Base-by-base conservation (phyloP, 257 asterid species). In the Ocimum tenuiflorum region DNA sequence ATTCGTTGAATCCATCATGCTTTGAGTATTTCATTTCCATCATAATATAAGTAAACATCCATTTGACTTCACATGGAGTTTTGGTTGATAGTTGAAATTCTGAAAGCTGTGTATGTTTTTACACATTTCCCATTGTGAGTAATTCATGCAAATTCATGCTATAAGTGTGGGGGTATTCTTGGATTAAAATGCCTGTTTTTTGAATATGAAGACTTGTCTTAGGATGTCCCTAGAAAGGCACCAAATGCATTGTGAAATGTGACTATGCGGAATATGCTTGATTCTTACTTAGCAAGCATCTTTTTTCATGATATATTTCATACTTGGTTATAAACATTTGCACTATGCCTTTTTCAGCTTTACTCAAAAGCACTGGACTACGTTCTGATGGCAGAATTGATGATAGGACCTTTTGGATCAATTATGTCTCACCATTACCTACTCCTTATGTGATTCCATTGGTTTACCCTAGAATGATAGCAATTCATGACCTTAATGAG, bases 401-500 rank as follows among this genome's bases (percentile, higher is more conserved):
- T 64, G 96, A 88, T 73, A 83, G 94, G 78, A 88, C 97, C 74
- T 87, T 74, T 70, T 94, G 99, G 99, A 86, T 86, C 67, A 88
- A 81, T 81, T 76, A 90, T 48, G 95, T 88, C 67, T 84, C 88
- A 57, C 82, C 91, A 39, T 86, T 94, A 69, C 85, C 99, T 27
- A 78, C 89, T 66, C 84, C 96, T 67, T 77, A 88, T 78, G 94
- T 87, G 63, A 85, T 94, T 69, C 96, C 97, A 12, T 81, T 88
- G 72, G 99, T 94, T 53, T 94, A 86, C 74, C 99, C 99, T 43
- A 83, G 99, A 78, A 79, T 94, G 94, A 80, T 94, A 45, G 79
- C 95, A 39, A 77, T 94, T 80, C 97, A 94, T 63, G 89, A 94
- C 66, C 95, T 90, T 52, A 85, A 80, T 60, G 81, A 90, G 52